phyloP scores from a whole-genome alignment of 163 green algal species.

The Scenedesmus sp. region DNA sequence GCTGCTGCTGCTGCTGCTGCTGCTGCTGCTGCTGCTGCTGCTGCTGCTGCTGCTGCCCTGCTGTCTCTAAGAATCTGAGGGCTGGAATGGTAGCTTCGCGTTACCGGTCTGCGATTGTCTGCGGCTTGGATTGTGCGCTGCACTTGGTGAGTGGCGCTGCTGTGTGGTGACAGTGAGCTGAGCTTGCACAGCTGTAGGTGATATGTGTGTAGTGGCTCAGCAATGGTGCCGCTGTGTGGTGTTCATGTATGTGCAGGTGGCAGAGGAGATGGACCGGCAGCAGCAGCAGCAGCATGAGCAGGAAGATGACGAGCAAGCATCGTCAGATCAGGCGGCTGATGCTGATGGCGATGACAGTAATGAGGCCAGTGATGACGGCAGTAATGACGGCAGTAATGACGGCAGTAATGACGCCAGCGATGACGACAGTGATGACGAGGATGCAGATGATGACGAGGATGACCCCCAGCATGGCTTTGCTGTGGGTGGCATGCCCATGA shows the following conservation, averaged over 20 bases:
- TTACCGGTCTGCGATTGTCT: no score
- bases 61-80: no score
- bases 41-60: no score
- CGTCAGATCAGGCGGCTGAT: not conserved
- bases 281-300: constrained; percentile 39
- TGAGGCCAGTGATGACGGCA: constrained; percentile 10
- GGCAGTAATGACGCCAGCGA: constrained; percentile 16
- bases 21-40: no score
- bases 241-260: constrained; percentile 45
- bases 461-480: constrained; percentile 50
- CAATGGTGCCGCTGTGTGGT: not conserved
- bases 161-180: not conserved
- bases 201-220: not conserved
- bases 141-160: not conserved
- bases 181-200: no score
- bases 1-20: no score
- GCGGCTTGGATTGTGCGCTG: no score
- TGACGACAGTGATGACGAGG: constrained; percentile 24
- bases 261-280: constrained; percentile 32
- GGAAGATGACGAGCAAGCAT: not conserved
- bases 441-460: constrained; percentile 24
- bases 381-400: constrained; percentile 20
- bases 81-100: no score
- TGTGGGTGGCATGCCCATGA: constrained; percentile 37
- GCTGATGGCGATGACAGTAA: not conserved